Evolutionary conservation across 2,329 filamentous ascomycete genomes (phyloP), one percentile per base, ranked within the genome.

Genomic region (Fusarium sp.): DNA sequence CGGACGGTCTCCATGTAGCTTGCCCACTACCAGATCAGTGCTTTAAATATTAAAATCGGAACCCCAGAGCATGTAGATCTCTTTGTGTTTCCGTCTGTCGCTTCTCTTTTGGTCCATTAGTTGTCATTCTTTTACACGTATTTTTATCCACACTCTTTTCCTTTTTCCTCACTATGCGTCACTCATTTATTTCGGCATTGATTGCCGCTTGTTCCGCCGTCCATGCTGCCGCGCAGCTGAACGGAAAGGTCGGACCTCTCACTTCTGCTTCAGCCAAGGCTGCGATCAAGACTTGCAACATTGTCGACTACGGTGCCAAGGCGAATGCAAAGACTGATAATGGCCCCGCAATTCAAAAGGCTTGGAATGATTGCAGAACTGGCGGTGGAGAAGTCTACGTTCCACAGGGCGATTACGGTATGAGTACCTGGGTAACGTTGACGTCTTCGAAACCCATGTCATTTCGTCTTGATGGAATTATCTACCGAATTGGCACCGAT

Each of bases 211-310:
- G n/a, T 65, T 73, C 62, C 11, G 73, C 73, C 50, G 1, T 72
- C 13, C 64, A 73, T 8, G 70, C 73, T 69, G 70, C 70, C 63
- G 74, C 72, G 62, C 74, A 76, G 67, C 55, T 76, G 5, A 75
- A 39, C 24, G 74, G 73, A 15, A 63, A 60, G 32, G 74, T 76
- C n/a, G 74, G 74, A 9, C 72, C 72, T 8, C 51, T 64, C 8
- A 76, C 70, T 3, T 65, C 39, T 13, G 39, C 20, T 3, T 53
- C 70, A 17, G 60, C 44, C 32, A 76, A 76, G 50, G 73, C 70
- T 14, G 67, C 74, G 1, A 36, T 66, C 36, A 75, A 76, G 54
- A 74, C 65, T 3, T 76, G 74, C 64, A 75, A 75, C 20, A 69
- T 76, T n/a, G 24, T 71, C 20, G 57, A 76, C 20, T 75, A 76